A percentile compares a stretch with the other conserved stretches of the same genome.
These are phyloP conservation scores for Leccinum subtestaceum DNA, from an alignment of 768 basidiomycete genomes.

Conservation along the genomic window DNA sequence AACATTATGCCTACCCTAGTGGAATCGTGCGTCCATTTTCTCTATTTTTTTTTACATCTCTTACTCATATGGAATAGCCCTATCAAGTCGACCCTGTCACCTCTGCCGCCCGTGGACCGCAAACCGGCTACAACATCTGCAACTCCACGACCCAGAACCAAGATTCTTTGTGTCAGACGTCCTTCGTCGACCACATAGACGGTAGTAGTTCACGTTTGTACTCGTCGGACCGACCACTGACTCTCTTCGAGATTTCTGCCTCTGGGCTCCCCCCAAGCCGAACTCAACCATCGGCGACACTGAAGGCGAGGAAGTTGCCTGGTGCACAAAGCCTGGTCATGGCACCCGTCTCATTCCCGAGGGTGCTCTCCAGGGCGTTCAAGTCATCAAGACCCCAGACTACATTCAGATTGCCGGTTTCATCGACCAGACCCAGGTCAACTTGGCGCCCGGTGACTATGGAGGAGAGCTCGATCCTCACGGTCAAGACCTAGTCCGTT, in stretches of 20 bases:
- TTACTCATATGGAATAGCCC: slow-evolving; percentile 35
- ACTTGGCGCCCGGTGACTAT: slow-evolving; percentile 50
- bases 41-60: not conserved
- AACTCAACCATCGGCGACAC: slow-evolving; percentile 57
- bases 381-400: slow-evolving; percentile 56
- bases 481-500: slow-evolving; percentile 58
- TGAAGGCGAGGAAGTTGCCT: slow-evolving; percentile 72
- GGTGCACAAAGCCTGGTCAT: slow-evolving; percentile 68
- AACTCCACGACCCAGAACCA: slow-evolving; percentile 64
- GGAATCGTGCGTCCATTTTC: slow-evolving; percentile 37
- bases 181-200: slow-evolving; percentile 55
- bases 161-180: slow-evolving; percentile 67
- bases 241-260: slow-evolving; percentile 55
- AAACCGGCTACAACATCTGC: slow-evolving; percentile 65
- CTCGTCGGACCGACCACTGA: not conserved
- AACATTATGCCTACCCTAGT: slow-evolving; percentile 43
- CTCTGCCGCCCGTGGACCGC: slow-evolving; percentile 48
- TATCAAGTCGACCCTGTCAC: slow-evolving; percentile 45
- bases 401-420: slow-evolving; percentile 64
- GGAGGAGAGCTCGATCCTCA: slow-evolving; percentile 82
- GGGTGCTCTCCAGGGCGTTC: slow-evolving; percentile 61
- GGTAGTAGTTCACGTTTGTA: slow-evolving; percentile 25
- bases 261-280: slow-evolving; percentile 57
- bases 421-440: slow-evolving; percentile 62
- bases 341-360: slow-evolving; percentile 75